phyloP scores from a whole-genome alignment of 2,329 filamentous ascomycete genomes.

The Neospermospora avenae region DNA sequence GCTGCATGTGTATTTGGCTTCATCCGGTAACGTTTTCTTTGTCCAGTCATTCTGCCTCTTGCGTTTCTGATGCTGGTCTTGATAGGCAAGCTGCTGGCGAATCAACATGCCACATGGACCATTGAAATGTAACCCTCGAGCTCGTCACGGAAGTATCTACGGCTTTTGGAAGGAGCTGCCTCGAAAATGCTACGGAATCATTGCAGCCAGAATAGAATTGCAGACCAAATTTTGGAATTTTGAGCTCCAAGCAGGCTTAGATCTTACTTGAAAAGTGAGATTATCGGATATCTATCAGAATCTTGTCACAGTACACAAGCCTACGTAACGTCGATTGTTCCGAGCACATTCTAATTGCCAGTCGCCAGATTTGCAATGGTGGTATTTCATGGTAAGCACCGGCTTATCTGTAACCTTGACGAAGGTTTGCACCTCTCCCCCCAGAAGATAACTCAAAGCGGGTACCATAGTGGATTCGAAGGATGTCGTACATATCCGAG shows the following conservation, averaged over 20 bases:
- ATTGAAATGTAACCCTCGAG: no score
- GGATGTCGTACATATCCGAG: slow-evolving; percentile 4
- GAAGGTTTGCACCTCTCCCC: neutral
- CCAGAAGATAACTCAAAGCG: neutral
- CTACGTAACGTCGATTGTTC: neutral
- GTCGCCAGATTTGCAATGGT: neutral
- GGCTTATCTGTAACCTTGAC: neutral
- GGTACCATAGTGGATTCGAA: neutral
- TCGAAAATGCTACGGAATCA: neutral
- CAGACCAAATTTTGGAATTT: neutral
- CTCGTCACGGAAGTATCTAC: no score
- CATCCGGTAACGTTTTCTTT: neutral
- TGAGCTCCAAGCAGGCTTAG: neutral
- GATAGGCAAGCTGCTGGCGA: neutral
- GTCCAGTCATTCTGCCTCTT: neutral
- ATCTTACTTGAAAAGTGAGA: neutral
- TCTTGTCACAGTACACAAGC: no score
- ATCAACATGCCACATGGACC: neutral
- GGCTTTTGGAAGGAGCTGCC: no score
- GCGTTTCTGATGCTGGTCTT: no score
- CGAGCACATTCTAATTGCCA: neutral
- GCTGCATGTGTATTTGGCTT: neutral
- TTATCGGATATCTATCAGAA: neutral
- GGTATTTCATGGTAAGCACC: neutral
- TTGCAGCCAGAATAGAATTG: neutral